Evolutionary conservation across 768 basidiomycete genomes (phyloP), one percentile per base, ranked within the genome.

Genomic region (Butyriboletus loyo): DNA sequence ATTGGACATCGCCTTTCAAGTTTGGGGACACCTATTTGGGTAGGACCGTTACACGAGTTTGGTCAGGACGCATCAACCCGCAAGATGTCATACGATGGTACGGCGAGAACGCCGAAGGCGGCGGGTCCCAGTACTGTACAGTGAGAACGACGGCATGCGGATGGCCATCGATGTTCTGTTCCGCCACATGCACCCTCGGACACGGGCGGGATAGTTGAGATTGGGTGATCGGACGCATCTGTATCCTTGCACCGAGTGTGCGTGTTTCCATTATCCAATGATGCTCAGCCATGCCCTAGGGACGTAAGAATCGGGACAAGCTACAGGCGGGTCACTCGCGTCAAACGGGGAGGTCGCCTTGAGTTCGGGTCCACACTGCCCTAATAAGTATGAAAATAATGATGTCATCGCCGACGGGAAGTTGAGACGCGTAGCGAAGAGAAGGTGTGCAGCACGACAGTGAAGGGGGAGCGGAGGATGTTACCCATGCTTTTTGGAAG

Each of bases 291-390:
- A 27, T 13, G 48, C n/a, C n/a, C n/a, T n/a, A 53, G 45, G 50
- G 41, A 60, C 36, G 61, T 47, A 53, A 60, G 52, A 40, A 38
- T 51, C 32, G 49, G 40, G 38, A 48, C 34, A 32, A 31, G 28
- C 9, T n/a, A 27, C 27, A 52, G 36, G 49, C 52, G 50, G 46
- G 53, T 31, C 37, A 30, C 13, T 48, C 21, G 50, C 48, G 37
- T 52, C 37, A 34, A 37, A 42, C 10, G 35, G 42, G 34, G 28
- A 52, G 45, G 52, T 24, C 0, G 19, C 41, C n/a, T 37, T 22
- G 24, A 21, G 24, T 2, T 17, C 5, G 19, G 40, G 28, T 48
- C 15, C 30, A 38, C 35, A 34, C 17, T 48, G 44, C 14, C 28
- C 22, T 10, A 24, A 4, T 3, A 27, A 40, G 21, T 34, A 49